These are phyloP conservation scores for Nelumbo lutea DNA, from an alignment of 164 flowering plant species.

Conservation along the genomic window DNA sequence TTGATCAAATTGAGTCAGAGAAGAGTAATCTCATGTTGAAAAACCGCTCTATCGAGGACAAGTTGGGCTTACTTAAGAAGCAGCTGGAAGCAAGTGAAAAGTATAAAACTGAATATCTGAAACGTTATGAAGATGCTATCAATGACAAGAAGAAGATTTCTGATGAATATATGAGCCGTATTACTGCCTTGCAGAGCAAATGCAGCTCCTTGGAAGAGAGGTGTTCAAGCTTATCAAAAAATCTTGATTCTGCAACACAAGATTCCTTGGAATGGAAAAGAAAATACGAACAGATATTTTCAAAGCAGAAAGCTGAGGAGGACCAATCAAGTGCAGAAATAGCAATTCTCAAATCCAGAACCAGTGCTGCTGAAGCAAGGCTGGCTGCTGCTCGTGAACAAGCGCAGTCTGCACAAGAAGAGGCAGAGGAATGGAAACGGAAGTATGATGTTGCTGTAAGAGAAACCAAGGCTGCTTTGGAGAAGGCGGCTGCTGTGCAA, in stretches of 20 bases:
- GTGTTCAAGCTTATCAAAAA: constrained; percentile 49
- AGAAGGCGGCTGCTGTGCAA: constrained; percentile 83
- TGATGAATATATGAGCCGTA: constrained; percentile 80
- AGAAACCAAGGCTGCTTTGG: constrained; percentile 85
- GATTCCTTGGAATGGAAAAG: constrained; percentile 88
- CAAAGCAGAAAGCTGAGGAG: constrained; percentile 64
- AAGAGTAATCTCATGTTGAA: constrained; percentile 69
- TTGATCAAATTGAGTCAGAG: constrained; percentile 70
- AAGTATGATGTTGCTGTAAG: constrained; percentile 79
- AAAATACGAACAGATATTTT: constrained; percentile 63
- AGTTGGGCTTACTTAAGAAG: constrained; percentile 58
- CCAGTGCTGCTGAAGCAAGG: constrained; percentile 87
- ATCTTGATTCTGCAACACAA: constrained; percentile 50
- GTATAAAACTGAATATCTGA: constrained; percentile 73
- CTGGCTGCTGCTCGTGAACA: constrained; percentile 89
- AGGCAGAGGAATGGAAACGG: constrained; percentile 90
- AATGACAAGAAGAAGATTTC: constrained; percentile 75
- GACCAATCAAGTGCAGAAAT: constrained; percentile 66
- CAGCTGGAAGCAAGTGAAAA: constrained; percentile 85
- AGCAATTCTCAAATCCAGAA: constrained; percentile 63
- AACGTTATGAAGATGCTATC: constrained; percentile 86
- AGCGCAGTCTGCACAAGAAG: constrained; percentile 81
- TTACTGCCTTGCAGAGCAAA: constrained; percentile 63
- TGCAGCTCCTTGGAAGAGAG: constrained; percentile 76
- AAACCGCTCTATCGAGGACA: constrained; percentile 80